A percentile compares a stretch with the other conserved stretches of the same genome.
Evolutionary conservation across 2,329 filamentous ascomycete genomes (phyloP).

Genomic region (Fusarium pilosicola): DNA sequence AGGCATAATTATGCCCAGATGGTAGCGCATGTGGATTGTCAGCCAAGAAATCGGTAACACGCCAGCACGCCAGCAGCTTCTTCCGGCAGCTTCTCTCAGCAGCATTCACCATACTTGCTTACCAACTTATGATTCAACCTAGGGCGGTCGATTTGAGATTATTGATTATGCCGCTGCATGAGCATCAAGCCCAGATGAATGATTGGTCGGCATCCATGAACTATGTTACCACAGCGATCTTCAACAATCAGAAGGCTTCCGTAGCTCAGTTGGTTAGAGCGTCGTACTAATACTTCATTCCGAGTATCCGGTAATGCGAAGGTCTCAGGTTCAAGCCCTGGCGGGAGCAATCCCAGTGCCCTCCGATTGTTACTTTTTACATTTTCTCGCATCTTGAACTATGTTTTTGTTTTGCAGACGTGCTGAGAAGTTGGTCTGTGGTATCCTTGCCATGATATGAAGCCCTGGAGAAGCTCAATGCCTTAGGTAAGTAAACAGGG

Average conservation of each 20-base stretch:
- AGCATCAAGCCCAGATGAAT: neutral
- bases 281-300: slow-evolving; percentile 47
- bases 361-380: slow-evolving; percentile 31
- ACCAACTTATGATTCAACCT: neutral
- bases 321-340: slow-evolving; percentile 49
- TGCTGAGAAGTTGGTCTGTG: neutral
- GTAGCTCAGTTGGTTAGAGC: slow-evolving; percentile 50
- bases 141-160: neutral
- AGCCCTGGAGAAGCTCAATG: slow-evolving; percentile 5
- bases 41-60: neutral
- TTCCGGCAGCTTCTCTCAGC: neutral
- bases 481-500: slow-evolving; percentile 25
- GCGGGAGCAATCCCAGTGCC: slow-evolving; percentile 44
- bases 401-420: neutral
- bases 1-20: neutral
- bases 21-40: neutral
- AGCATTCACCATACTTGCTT: neutral
- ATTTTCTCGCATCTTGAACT: neutral
- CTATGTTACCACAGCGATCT: accelerated
- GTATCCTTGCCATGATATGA: slow-evolving; percentile 2
- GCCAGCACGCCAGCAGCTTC: no score
- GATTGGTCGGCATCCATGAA: neutral
- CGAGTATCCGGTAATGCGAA: slow-evolving; percentile 43
- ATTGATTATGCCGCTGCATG: neutral
- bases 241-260: slow-evolving; percentile 42